Evolutionary conservation across 176 grass and related monocot species (phyloP).

Genomic region (Pharus latifolius): DNA sequence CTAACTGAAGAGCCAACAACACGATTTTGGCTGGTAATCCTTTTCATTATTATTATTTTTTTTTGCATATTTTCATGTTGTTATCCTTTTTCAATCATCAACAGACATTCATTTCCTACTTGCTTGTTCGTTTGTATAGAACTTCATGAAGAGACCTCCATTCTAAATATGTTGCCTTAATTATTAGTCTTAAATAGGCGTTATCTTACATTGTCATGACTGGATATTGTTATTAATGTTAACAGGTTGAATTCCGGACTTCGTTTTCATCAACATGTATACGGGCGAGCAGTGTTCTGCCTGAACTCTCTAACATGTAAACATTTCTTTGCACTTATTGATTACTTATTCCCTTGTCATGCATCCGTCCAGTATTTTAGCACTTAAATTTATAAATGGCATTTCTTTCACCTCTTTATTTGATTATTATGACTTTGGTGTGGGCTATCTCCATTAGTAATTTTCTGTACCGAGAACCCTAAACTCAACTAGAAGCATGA

Average conservation of each 20-base stretch:
- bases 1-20: conserved; percentile 68
- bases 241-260: conserved; percentile 86
- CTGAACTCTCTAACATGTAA: conserved; percentile 83
- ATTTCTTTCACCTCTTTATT: not conserved
- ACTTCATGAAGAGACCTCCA: not conserved
- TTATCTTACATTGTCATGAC: too few relatives aligned
- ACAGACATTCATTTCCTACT: not conserved
- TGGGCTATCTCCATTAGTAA: not conserved
- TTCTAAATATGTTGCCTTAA: not conserved
- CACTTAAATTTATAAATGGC: not conserved
- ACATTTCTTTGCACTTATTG: conserved; percentile 11
- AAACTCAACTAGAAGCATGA: not conserved
- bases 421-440: not conserved
- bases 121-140: not conserved
- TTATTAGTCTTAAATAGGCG: not conserved
- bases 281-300: conserved; percentile 62
- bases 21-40: conserved; percentile 85
- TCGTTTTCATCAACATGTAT: conserved; percentile 69
- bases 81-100: not conserved
- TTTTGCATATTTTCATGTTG: conserved; percentile 9
- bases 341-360: not conserved
- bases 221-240: not conserved
- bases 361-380: not conserved
- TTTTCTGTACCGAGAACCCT: not conserved
- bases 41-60: not conserved